These are phyloP conservation scores for Penicillium nucicola DNA, from an alignment of 495 filamentous ascomycete genomes.

Conservation along the genomic window DNA sequence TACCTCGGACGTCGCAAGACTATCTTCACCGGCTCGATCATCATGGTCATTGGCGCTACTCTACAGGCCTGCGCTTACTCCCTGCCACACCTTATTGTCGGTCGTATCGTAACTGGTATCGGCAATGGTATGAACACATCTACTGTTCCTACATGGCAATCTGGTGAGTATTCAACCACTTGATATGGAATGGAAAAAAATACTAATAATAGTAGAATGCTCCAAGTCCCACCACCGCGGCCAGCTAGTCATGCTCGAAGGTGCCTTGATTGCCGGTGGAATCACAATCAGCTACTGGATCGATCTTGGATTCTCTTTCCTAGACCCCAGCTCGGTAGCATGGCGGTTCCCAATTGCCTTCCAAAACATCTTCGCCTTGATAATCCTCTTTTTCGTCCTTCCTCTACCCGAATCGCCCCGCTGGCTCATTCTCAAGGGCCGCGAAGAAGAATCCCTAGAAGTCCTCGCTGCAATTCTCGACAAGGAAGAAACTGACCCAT, in stretches of 20 bases:
- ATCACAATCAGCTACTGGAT: slow-evolving; percentile 50
- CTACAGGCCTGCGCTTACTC: slow-evolving; percentile 62
- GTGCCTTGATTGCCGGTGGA: slow-evolving; percentile 33
- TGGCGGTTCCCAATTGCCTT: slow-evolving; percentile 41
- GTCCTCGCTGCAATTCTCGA: slow-evolving; percentile 32
- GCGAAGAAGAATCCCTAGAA: slow-evolving; percentile 31
- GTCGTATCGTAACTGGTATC: slow-evolving; percentile 63
- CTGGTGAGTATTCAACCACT: background rate
- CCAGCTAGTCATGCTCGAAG: slow-evolving; percentile 32
- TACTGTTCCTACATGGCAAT: slow-evolving; percentile 31
- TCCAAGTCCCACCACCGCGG: slow-evolving; percentile 26
- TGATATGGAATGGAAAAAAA: background rate
- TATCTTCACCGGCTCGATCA: slow-evolving; percentile 65
- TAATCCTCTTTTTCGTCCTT: slow-evolving; percentile 30
- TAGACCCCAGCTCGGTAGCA: slow-evolving; percentile 27
- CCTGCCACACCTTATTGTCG: slow-evolving; percentile 59
- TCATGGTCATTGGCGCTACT: slow-evolving; percentile 66
- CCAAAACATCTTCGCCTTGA: slow-evolving; percentile 33
- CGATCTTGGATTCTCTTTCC: slow-evolving; percentile 43
- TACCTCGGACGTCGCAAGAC: slow-evolving; percentile 65
- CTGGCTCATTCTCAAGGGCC: slow-evolving; percentile 41
- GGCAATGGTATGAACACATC: slow-evolving; percentile 57
- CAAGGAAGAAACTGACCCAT: slow-evolving; percentile 24
- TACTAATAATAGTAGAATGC: slow-evolving; percentile 26
- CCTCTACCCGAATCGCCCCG: slow-evolving; percentile 41